Conservation (phyloP, 495 filamentous ascomycete species). For the Penicillium samsonianum region DNA sequence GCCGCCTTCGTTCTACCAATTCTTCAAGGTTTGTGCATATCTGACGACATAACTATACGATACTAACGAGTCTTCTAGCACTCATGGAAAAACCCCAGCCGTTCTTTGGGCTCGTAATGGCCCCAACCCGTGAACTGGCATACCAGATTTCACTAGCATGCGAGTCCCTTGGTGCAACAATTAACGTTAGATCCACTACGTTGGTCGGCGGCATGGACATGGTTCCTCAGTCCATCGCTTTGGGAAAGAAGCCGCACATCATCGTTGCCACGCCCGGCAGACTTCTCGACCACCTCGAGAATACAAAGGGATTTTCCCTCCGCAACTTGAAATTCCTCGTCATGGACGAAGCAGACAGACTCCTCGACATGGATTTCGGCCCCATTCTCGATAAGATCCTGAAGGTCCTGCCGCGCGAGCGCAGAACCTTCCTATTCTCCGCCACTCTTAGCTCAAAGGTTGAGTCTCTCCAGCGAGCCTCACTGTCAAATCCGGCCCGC, state of each 20-base stretch:
- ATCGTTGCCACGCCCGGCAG: conserved; percentile 85
- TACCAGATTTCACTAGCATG: conserved; percentile 85
- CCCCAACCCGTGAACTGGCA: conserved; percentile 90
- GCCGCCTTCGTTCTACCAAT: conserved; percentile 91
- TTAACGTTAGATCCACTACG: conserved; percentile 74
- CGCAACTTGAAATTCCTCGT: conserved; percentile 79
- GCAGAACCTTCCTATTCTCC: conserved; percentile 85
- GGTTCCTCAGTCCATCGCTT: conserved; percentile 82
- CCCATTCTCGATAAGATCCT: conserved; percentile 90
- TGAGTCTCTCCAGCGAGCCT: conserved; percentile 86
- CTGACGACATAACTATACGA: not conserved
- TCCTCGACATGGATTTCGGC: conserved; percentile 94
- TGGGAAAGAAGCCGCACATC: conserved; percentile 90
- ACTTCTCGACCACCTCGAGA: conserved; percentile 90
- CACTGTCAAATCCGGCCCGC: conserved; percentile 72
- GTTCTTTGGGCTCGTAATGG: conserved; percentile 77
- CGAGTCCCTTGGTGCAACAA: conserved; percentile 79
- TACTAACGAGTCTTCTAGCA: conserved; percentile 30
- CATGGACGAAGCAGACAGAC: conserved; percentile 91
- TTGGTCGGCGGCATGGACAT: conserved; percentile 95
- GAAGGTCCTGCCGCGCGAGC: conserved; percentile 78
- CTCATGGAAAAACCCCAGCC: conserved; percentile 81
- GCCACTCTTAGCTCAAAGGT: conserved; percentile 93
- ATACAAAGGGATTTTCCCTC: conserved; percentile 92
- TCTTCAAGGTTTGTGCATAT: conserved; percentile 37